Conservation (phyloP, 2,329 filamentous ascomycete species). For the Diaporthe vaccinii region DNA sequence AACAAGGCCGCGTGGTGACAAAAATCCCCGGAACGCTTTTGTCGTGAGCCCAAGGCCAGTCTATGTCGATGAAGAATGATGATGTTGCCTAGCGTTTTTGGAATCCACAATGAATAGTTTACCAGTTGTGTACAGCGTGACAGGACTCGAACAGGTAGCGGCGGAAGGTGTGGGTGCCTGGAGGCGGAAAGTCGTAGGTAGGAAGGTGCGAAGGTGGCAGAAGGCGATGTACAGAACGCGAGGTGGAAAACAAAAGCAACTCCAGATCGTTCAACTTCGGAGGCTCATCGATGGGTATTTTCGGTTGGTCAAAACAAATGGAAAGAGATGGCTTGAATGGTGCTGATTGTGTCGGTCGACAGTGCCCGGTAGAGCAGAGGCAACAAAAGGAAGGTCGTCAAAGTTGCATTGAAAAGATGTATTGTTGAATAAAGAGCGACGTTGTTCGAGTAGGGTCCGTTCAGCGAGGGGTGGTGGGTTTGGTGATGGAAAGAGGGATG, state of each 20-base stretch:
- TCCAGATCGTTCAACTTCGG: slow-evolving; percentile 60
- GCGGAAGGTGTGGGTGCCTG: slow-evolving; percentile 29
- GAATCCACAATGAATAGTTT: slow-evolving; percentile 31
- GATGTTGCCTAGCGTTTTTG: slow-evolving; percentile 37
- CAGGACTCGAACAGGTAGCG: slow-evolving; percentile 4
- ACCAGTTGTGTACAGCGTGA: slow-evolving; percentile 36
- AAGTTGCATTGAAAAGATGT: slow-evolving; percentile 41
- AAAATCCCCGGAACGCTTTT: slow-evolving; percentile 44
- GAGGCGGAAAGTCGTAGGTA: slow-evolving; percentile 23
- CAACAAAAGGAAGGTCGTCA: slow-evolving; percentile 50
- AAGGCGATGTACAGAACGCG: slow-evolving; percentile 40
- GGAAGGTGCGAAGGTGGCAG: slow-evolving; percentile 36
- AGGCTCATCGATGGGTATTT: slow-evolving; percentile 60
- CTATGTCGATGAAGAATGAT: slow-evolving; percentile 43
- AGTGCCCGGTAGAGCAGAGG: slow-evolving; percentile 48
- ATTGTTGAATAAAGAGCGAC: slow-evolving; percentile 40
- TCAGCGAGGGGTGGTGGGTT: slow-evolving; percentile 5
- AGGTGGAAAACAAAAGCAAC: slow-evolving; percentile 49
- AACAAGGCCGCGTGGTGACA: slow-evolving; percentile 45
- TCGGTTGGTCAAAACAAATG: slow-evolving; percentile 53
- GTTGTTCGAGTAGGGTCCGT: slow-evolving; percentile 17
- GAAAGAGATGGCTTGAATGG: slow-evolving; percentile 44
- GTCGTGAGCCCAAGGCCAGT: slow-evolving; percentile 36
- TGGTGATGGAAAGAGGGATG: slow-evolving; percentile 22
- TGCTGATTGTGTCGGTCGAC: slow-evolving; percentile 48